Evolutionary conservation across 192 early-diverging fungal genomes (phyloP).

Genomic region (Coemansia sp.): DNA sequence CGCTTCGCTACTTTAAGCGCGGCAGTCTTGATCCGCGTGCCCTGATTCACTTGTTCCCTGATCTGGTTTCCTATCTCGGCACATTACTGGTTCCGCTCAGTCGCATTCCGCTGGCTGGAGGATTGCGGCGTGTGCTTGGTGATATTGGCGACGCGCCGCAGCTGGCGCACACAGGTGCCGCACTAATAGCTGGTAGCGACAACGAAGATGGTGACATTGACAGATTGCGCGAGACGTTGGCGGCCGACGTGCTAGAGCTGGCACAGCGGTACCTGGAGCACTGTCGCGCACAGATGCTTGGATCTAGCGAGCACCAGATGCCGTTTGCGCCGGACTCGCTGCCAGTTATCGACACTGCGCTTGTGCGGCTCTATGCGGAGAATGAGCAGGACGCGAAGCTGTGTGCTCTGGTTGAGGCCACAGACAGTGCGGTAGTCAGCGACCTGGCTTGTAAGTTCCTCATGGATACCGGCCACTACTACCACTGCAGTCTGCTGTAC

Average conservation of each 20-base stretch:
- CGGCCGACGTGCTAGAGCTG: conserved; percentile 28
- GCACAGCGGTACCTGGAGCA: conserved; percentile 44
- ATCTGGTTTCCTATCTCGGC: conserved; percentile 31
- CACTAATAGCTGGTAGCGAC: conserved; percentile 22
- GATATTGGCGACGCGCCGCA: conserved; percentile 24
- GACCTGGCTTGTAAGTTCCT: conserved; percentile 31
- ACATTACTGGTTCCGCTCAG: conserved; percentile 35
- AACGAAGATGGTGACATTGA: background rate
- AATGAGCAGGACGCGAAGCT: conserved; percentile 22
- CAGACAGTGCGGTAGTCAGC: conserved; percentile 14
- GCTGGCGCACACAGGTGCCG: conserved; percentile 12
- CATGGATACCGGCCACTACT: conserved; percentile 20
- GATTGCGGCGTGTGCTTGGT: conserved; percentile 22
- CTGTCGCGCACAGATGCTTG: conserved; percentile 16
- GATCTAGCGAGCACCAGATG: background rate
- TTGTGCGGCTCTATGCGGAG: conserved; percentile 36
- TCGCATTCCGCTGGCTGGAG: conserved; percentile 33
- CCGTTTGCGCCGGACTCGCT: conserved; percentile 30
- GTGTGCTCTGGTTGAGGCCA: conserved; percentile 9
- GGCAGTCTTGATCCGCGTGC: conserved; percentile 43
- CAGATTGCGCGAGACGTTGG: conserved; percentile 17
- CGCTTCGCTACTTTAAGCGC: conserved; percentile 37
- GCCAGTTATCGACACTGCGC: conserved; percentile 40
- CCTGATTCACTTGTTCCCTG: conserved; percentile 40
- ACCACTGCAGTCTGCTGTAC: conserved; percentile 43